A percentile compares a stretch with the other conserved stretches of the same genome.
Evolutionary conservation across 148 eudicot species (phyloP).

Genomic region (Salicornia ramosissima): DNA sequence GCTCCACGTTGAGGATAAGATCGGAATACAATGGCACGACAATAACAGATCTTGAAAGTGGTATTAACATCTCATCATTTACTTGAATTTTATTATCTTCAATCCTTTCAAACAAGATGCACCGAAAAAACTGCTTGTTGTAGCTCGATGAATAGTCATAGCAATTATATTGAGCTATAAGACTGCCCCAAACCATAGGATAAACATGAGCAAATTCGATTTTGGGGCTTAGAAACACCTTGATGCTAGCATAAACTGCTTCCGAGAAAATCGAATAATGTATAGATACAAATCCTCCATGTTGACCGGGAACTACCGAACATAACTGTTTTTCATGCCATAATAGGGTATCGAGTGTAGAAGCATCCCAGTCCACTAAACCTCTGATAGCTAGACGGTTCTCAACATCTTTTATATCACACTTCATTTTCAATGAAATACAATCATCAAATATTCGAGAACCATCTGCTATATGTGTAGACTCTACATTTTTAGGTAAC

Average conservation of each 20-base stretch:
- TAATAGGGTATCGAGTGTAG: neutral
- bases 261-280: slow-evolving; percentile 8
- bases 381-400: slow-evolving; percentile 1
- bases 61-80: no score
- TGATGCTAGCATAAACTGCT: neutral
- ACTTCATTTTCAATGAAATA: neutral
- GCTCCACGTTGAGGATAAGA: no score
- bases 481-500: neutral
- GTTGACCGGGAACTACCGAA: slow-evolving; percentile 6
- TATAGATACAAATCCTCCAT: slow-evolving; percentile 11
- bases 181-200: no score
- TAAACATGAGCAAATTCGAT: no score
- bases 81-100: no score
- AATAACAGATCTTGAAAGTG: no score
- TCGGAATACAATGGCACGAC: no score
- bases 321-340: slow-evolving; percentile 11
- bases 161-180: no score
- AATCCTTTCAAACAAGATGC: no score
- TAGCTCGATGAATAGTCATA: no score
- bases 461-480: neutral
- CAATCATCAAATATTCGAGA: slow-evolving; percentile 8
- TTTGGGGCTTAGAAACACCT: no score
- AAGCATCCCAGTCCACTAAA: slow-evolving; percentile 14
- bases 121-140: no score
- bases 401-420: neutral